These are phyloP conservation scores for Sporopachydermia lactativora DNA, from an alignment of 805 yeast species.

Conservation along the genomic window DNA sequence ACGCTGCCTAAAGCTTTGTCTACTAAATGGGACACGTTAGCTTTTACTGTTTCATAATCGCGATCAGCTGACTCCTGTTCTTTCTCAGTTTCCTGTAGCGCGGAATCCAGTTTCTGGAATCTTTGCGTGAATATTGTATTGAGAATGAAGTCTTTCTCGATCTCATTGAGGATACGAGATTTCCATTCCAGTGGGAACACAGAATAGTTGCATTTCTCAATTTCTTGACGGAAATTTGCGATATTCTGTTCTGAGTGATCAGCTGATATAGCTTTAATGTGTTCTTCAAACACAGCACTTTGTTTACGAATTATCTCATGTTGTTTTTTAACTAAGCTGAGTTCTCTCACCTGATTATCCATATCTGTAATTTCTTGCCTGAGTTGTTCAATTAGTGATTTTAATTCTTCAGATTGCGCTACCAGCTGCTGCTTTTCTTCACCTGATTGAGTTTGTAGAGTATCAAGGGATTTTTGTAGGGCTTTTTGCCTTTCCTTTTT, in stretches of 20 bases:
- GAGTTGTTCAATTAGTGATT: neutral
- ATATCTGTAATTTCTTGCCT: neutral
- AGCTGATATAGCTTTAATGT: neutral
- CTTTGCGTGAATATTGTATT: conserved; percentile 1
- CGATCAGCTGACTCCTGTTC: neutral
- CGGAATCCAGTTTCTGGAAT: neutral
- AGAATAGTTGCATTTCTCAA: neutral
- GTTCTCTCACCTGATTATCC: neutral
- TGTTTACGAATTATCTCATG: neutral
- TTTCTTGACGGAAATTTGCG: neutral
- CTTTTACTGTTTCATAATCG: neutral
- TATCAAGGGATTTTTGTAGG: neutral
- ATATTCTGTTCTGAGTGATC: neutral
- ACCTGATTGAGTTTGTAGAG: neutral
- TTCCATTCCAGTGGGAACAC: conserved; percentile 1
- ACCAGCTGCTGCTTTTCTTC: neutral
- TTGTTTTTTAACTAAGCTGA: neutral
- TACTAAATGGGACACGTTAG: neutral
- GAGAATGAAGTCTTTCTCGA: conserved; percentile 1
- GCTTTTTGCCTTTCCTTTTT: neutral
- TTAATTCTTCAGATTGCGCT: neutral
- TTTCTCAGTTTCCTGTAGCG: conserved; percentile 1
- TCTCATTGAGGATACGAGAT: neutral
- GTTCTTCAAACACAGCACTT: neutral
- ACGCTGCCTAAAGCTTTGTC: conserved; percentile 1